Conservation (phyloP, 164 flowering plant species). For the Macadamia integrifolia region DNA sequence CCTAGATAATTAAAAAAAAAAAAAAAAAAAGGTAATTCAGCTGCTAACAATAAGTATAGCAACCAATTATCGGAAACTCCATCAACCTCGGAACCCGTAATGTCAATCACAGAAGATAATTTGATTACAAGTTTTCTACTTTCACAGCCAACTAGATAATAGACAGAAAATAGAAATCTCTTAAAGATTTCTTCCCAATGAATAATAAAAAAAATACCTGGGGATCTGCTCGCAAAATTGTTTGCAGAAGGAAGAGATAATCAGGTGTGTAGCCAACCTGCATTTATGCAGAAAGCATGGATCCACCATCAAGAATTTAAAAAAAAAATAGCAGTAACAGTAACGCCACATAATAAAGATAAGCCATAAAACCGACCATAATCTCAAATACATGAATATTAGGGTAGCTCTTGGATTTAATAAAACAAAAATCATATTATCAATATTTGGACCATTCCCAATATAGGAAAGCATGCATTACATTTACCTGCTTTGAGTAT, state of each 20-base stretch:
- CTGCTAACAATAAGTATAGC: too few species aligned
- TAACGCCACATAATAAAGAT: neutral
- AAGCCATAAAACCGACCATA: too few species aligned
- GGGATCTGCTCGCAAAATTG: slow-evolving; percentile 91
- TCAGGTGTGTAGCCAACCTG: slow-evolving; percentile 99
- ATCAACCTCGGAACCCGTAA: too few species aligned
- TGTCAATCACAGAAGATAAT: too few species aligned
- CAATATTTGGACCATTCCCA: neutral
- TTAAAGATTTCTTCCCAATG: neutral
- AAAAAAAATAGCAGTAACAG: neutral
- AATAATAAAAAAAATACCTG: slow-evolving; percentile 51
- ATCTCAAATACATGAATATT: neutral
- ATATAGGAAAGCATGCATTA: neutral
- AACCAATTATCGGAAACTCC: too few species aligned
- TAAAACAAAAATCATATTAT: neutral
- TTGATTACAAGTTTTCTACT: neutral
- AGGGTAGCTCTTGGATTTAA: neutral
- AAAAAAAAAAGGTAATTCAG: too few species aligned
- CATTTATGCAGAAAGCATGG: slow-evolving; percentile 14
- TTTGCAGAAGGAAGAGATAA: slow-evolving; percentile 93
- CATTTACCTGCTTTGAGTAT: slow-evolving; percentile 90
- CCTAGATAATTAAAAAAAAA: too few species aligned
- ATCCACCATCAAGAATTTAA: neutral
- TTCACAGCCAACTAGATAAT: neutral
- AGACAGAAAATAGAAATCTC: neutral